A percentile compares a stretch with the other conserved stretches of the same genome.
Conservation (phyloP, 768 basidiomycete species). For the Phaffia tasmanica region DNA sequence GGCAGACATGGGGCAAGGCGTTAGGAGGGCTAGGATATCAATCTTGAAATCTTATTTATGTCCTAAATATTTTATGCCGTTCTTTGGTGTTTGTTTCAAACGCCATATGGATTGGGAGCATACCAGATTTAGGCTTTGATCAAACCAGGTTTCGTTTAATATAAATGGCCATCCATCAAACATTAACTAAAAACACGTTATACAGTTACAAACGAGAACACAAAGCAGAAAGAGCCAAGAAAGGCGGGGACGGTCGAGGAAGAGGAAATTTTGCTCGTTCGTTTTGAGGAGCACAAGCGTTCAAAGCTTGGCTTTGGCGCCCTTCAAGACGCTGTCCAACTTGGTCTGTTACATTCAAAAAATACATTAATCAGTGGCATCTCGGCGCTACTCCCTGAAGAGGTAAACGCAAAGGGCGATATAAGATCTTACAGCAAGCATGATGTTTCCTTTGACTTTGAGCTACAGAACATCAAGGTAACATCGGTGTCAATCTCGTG, state of each 20-base stretch:
- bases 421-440: conserved; percentile 14
- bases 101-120: too few species aligned
- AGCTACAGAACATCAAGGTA: conserved; percentile 7
- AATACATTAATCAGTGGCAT: neutral
- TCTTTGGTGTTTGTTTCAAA: too few species aligned
- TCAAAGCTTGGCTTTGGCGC: conserved; percentile 22
- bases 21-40: conserved; percentile 5
- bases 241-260: too few species aligned
- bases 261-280: too few species aligned
- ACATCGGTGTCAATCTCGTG: too few species aligned
- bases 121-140: too few species aligned
- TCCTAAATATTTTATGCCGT: neutral
- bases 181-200: too few species aligned
- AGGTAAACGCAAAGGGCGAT: neutral
- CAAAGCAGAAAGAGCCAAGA: too few species aligned
- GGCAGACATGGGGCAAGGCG: conserved; percentile 20
- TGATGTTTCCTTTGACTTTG: conserved; percentile 28
- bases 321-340: conserved; percentile 26
- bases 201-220: too few species aligned
- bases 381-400: neutral
- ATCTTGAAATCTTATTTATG: too few species aligned
- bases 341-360: conserved; percentile 12
- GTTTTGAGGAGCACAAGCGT: neutral
- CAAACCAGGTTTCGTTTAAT: too few species aligned
- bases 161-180: too few species aligned